Evolutionary conservation across 371 early-diverging fungal genomes (phyloP).

Genomic region (Syncephalastrum monosporum): DNA sequence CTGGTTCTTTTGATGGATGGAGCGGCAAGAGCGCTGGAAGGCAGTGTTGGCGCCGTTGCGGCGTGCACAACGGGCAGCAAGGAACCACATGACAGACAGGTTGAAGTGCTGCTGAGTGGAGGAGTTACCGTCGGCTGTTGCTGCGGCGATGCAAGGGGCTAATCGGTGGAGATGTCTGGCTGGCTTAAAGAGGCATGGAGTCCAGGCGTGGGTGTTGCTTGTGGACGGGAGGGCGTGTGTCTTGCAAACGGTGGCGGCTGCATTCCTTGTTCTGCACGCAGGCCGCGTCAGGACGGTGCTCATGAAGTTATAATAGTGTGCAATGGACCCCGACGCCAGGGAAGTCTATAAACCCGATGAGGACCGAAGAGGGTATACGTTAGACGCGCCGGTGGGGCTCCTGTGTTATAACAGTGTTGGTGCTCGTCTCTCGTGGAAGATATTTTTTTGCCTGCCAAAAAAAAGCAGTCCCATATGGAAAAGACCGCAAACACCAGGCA

Average conservation of each 20-base stretch:
- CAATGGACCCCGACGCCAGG: constrained; percentile 3
- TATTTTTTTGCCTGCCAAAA: too few species aligned
- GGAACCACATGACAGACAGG: constrained; percentile 9
- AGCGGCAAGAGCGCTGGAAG: constrained; percentile 3
- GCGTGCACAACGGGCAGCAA: constrained; percentile 1
- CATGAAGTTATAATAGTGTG: constrained; percentile 1
- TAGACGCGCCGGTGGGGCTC: too few species aligned
- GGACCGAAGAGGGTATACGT: not conserved
- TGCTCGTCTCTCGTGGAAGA: too few species aligned
- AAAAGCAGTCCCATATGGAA: too few species aligned
- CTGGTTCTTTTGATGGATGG: constrained; percentile 1
- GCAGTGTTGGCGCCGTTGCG: constrained; percentile 3
- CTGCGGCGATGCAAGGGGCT: too few species aligned
- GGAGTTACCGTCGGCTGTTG: not conserved
- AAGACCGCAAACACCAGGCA: too few species aligned
- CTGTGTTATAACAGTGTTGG: too few species aligned
- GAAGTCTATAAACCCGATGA: constrained; percentile 6
- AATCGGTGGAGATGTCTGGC: too few species aligned
- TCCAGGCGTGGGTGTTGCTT: not conserved
- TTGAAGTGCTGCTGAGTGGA: constrained; percentile 2
- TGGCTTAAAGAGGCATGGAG: not conserved
- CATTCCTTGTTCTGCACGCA: constrained; percentile 1
- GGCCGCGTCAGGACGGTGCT: constrained; percentile 2
- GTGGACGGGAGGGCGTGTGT: not conserved
- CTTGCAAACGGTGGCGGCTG: constrained; percentile 2